Percentiles rank a stretch among this genome's conserved stretches.
Evolutionary conservation across 192 early-diverging fungal species (phyloP).

Genomic region (Entomortierella beljakovae): DNA sequence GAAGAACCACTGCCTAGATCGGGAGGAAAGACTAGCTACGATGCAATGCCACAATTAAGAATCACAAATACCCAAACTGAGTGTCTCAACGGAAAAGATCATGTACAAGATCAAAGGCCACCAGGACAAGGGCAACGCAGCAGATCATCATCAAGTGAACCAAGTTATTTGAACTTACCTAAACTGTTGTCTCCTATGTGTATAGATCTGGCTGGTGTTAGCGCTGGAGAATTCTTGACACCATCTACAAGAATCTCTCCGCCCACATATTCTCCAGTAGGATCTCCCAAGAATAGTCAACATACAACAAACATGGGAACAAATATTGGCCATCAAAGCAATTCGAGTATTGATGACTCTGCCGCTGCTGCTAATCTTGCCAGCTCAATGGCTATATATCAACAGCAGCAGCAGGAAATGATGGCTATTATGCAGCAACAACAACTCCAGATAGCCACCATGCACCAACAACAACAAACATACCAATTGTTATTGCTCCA

Average conservation of each 20-base stretch:
- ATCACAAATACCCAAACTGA: neutral
- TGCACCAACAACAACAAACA: conserved; percentile 51
- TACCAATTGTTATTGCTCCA: conserved; percentile 36
- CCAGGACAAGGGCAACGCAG: neutral
- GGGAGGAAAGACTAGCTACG: neutral
- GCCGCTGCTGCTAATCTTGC: conserved; percentile 6
- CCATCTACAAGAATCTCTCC: neutral
- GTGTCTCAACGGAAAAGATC: neutral
- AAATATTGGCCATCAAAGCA: conserved; percentile 15
- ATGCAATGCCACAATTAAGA: neutral
- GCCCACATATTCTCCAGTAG: neutral
- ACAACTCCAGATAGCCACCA: conserved; percentile 49
- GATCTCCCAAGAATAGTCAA: neutral
- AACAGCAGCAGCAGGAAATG: conserved; percentile 51
- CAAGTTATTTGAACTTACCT: neutral
- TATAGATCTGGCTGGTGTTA: neutral
- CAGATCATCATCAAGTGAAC: neutral
- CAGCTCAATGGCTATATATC: conserved; percentile 45
- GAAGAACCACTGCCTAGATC: conserved; percentile 5
- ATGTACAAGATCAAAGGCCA: too few relatives aligned
- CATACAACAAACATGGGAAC: neutral
- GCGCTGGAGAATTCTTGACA: neutral
- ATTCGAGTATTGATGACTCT: conserved; percentile 6
- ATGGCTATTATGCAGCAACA: conserved; percentile 53
- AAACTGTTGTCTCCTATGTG: neutral